Evolutionary conservation across 352 stramenopile species (phyloP).

Genomic region (Halophytophthora polymorphica): DNA sequence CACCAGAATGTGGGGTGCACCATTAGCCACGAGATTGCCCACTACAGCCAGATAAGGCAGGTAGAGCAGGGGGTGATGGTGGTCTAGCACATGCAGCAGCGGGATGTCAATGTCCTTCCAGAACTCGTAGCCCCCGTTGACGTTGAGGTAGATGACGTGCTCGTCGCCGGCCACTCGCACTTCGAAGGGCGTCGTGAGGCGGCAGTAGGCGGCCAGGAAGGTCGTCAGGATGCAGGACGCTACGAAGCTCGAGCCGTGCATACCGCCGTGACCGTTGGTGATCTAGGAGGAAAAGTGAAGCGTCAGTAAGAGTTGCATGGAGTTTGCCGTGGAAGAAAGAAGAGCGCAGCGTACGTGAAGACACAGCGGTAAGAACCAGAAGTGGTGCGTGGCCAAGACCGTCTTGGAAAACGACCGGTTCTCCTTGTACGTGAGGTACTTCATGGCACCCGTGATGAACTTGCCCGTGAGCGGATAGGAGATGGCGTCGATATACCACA

Average conservation of each 20-base stretch:
- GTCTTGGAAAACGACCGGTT: slow-evolving; percentile 79
- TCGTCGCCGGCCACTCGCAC: slow-evolving; percentile 55
- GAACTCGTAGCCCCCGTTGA: slow-evolving; percentile 82
- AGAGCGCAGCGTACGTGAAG: slow-evolving; percentile 47
- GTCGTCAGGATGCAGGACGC: slow-evolving; percentile 54
- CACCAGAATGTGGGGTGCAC: slow-evolving; percentile 64
- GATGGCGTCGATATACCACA: slow-evolving; percentile 90
- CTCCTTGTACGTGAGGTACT: slow-evolving; percentile 87
- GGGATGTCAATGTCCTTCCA: slow-evolving; percentile 79
- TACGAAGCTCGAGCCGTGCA: slow-evolving; percentile 69
- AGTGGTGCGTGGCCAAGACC: slow-evolving; percentile 79
- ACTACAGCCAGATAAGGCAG: slow-evolving; percentile 62
- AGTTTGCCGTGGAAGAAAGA: background rate
- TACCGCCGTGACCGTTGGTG: slow-evolving; percentile 61
- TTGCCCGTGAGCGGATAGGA: slow-evolving; percentile 73
- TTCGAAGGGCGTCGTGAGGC: slow-evolving; percentile 63
- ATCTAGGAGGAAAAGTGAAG: slow-evolving; percentile 29
- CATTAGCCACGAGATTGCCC: slow-evolving; percentile 71
- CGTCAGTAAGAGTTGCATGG: background rate
- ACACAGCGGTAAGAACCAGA: slow-evolving; percentile 83
- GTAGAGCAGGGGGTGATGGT: slow-evolving; percentile 62
- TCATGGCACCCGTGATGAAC: slow-evolving; percentile 88
- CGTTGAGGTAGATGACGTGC: slow-evolving; percentile 76
- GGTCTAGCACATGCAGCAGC: slow-evolving; percentile 73
- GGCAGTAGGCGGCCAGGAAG: slow-evolving; percentile 59